Conservation (phyloP, 2,329 filamentous ascomycete species). For the Huntiella omanensis region DNA sequence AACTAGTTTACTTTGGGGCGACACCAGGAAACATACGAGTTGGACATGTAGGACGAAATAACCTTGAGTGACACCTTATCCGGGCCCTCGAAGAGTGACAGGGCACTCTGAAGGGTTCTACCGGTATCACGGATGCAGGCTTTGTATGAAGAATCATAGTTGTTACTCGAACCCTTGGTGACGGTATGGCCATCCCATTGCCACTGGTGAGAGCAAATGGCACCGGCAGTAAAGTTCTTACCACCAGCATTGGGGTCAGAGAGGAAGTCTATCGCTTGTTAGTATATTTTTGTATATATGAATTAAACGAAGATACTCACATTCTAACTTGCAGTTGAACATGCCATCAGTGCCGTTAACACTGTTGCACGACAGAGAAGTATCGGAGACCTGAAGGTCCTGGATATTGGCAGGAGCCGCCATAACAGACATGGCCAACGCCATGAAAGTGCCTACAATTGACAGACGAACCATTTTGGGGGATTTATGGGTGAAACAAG, state of each 20-base stretch:
- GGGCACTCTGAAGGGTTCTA: conserved; percentile 2
- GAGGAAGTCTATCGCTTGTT: neutral
- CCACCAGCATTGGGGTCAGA: conserved; percentile 6
- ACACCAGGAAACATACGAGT: neutral
- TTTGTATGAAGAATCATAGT: conserved; percentile 9
- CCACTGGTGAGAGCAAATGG: conserved; percentile 13
- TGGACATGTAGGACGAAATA: conserved; percentile 2
- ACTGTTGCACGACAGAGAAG: conserved; percentile 2
- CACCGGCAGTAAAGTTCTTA: neutral
- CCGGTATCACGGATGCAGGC: conserved; percentile 10
- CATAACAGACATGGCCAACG: conserved; percentile 2
- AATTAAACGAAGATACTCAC: conserved; percentile 3
- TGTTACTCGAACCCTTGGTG: conserved; percentile 16
- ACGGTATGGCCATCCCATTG: conserved; percentile 15
- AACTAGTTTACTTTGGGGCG: neutral
- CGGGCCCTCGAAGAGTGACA: conserved; percentile 3
- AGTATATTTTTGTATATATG: neutral
- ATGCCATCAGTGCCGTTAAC: neutral
- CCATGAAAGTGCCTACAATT: neutral
- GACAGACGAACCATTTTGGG: neutral
- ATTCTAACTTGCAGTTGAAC: conserved; percentile 6
- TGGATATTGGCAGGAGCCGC: conserved; percentile 2
- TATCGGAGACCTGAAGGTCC: conserved; percentile 4
- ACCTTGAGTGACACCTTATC: conserved; percentile 1
- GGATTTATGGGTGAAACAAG: neutral